Base-by-base conservation (phyloP, 371 early-diverging fungal species). In the Syncephalastrum sp. region DNA sequence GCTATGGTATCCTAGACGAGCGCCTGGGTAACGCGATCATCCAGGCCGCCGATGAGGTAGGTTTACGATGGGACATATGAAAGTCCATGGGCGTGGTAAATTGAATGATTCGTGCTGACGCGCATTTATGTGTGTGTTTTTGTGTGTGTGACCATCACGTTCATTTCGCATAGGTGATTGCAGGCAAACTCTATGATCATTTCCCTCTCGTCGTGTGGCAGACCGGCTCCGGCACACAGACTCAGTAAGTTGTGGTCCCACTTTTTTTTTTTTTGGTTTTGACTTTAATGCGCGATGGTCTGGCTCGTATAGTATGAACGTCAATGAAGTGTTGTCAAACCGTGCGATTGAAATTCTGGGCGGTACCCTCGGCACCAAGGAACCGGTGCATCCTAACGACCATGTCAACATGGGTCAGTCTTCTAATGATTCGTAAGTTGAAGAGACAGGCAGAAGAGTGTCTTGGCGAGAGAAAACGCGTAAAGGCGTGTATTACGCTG, bases 371-470 rank as follows among this genome's bases (percentile, higher is more conserved):
- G 94, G 94, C 43, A 77, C 77, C 74, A 90, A 92, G 82, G 77
- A 70, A 23, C 90, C 91, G 3, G 91, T 93, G 21, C 94, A 94
- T 65, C 94, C 94, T 48, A 94, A 94, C 72, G 94, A 94, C 68
- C 92, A 93, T 49, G 92, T 93, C 65, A 94, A 94, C 77, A 91
- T 86, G 81, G 83, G 86, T 67, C 94, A 93, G 72, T 92, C 93
- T 33, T 91, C 91, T 53, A 94, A 94, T 65, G 94, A 94, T 70
- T 88, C 93, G 74, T 77, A 72, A 61, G 70, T 50, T 6, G 6
- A 33, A 33, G 21, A 33, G 38, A 5, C 6, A 33, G n/a, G 45
- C 13, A 19, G 14, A 47, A 29, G 24, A 19, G 16, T 16, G 5
- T 15, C n/a, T 29, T 25, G 23, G 8, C 45, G 7, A 16, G 33